These are phyloP conservation scores for Chlorella vulgaris DNA, from an alignment of 139 green algal species.

Conservation along the genomic window DNA sequence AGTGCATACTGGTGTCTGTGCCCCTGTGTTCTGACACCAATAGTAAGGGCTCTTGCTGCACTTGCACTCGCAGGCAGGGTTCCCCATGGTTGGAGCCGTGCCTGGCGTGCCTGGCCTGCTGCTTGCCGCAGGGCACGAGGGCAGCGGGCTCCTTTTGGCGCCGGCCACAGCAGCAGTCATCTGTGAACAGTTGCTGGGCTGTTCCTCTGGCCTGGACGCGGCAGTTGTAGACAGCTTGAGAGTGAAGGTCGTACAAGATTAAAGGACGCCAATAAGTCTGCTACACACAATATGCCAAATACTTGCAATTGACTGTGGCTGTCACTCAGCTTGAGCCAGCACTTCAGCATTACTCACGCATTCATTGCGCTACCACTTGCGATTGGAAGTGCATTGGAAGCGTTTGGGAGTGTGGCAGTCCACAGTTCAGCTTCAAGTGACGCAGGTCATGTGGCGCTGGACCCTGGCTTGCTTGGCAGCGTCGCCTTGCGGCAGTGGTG, in stretches of 20 bases:
- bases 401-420: too few relatives aligned
- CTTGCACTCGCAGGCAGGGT: slow-evolving; percentile 13
- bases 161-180: slow-evolving; percentile 71
- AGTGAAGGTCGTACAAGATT: not conserved
- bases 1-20: not conserved
- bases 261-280: too few relatives aligned
- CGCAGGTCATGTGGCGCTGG: too few relatives aligned
- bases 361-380: too few relatives aligned
- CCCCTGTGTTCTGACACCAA: not conserved
- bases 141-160: slow-evolving; percentile 73
- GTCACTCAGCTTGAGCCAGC: too few relatives aligned
- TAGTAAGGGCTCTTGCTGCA: not conserved
- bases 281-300: too few relatives aligned
- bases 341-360: too few relatives aligned
- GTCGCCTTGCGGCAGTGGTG: too few relatives aligned
- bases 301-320: too few relatives aligned
- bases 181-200: not conserved
- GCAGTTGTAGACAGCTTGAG: not conserved
- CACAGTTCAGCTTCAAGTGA: too few relatives aligned
- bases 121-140: slow-evolving; percentile 80
- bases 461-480: too few relatives aligned
- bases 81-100: slow-evolving; percentile 66
- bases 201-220: not conserved
- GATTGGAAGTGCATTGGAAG: too few relatives aligned
- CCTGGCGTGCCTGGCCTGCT: slow-evolving; percentile 53